Evolutionary conservation across 2,329 filamentous ascomycete genomes (phyloP), one percentile per base, ranked within the genome.

Genomic region (Knoxdaviesia capensis): DNA sequence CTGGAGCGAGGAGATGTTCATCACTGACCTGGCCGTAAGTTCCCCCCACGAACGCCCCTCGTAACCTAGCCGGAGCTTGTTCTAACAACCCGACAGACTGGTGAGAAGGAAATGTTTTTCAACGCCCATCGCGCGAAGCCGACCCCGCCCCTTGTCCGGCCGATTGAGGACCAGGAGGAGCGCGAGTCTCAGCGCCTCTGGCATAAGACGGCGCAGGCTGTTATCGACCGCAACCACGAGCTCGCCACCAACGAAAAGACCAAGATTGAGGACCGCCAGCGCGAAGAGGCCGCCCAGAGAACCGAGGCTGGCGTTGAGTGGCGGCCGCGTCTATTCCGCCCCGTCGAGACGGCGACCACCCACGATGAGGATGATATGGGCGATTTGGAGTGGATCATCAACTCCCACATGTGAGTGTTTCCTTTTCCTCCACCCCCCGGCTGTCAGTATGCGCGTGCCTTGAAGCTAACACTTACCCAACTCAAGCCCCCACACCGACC

Each of bases 1-100:
- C 43, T 98, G 90, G 90, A 90, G 80, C 50, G 83, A 84, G 43
- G 84, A 96, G 56, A 98, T 98, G 88, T 78, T 71, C 50, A 80
- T 94, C 54, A 94, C 87, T 57, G 72, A 94, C 54, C 56, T 87
- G 47, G 72, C 72, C 56, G 83, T 86, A 65, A 49, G 74, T 48
- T 30, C 31, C 31, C 10, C 33, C 29, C 7, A n/a, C 4, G 30
- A 36, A 7, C 10, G 5, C 5, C 5, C 10, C 7, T 39, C 7
- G 49, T 54, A 44, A 54, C 43, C 33, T 31, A 3, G 20, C 36
- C 9, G 3, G 11, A 11, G 6, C 31, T 37, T 41, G 31, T 30
- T 4, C 10, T 30, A 11, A 9, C 20, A 20, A 20, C 20, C 20
- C 10, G 7, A 38, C 46, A 93, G 84, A 94, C 84, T 40, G 84